These are phyloP conservation scores for Sporothrix dimorphospora DNA, from an alignment of 2,329 filamentous ascomycete species.

Conservation along the genomic window DNA sequence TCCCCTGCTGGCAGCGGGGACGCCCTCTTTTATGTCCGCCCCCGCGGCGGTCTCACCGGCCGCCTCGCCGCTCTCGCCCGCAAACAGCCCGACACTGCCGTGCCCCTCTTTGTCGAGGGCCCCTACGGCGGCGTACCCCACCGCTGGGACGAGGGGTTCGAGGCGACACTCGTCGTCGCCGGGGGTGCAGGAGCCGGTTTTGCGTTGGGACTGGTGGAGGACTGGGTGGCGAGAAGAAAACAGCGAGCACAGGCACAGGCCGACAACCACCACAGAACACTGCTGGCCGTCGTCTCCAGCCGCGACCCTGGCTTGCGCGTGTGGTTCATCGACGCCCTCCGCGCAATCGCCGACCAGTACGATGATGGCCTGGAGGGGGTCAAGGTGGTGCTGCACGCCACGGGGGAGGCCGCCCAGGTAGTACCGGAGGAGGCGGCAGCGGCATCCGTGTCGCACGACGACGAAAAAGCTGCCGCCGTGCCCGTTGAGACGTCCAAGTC, in stretches of 20 bases:
- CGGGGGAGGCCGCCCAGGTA: neutral
- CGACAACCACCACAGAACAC: neutral
- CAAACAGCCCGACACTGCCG: constrained; percentile 42
- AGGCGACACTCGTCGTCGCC: constrained; percentile 52
- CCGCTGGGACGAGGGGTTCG: constrained; percentile 44
- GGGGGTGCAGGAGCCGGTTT: constrained; percentile 62
- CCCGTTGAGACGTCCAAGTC: neutral
- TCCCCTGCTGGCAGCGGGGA: constrained; percentile 38
- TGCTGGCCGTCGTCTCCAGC: constrained; percentile 40
- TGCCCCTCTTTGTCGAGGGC: constrained; percentile 58
- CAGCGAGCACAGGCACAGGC: neutral
- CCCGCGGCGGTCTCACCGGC: constrained; percentile 53
- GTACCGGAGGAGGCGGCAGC: too few relatives aligned
- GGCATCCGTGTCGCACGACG: neutral
- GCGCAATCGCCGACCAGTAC: constrained; percentile 35
- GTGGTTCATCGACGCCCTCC: constrained; percentile 40
- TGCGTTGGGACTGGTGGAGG: constrained; percentile 53
- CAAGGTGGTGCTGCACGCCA: neutral
- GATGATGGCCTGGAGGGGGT: neutral
- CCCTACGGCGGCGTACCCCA: constrained; percentile 59
- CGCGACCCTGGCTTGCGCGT: constrained; percentile 37
- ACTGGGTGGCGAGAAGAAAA: constrained; percentile 36
- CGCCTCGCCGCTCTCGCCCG: constrained; percentile 47
- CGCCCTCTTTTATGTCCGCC: constrained; percentile 58
- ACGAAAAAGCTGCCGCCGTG: neutral